A percentile compares a stretch with the other conserved stretches of the same genome.
phyloP scores from a whole-genome alignment of 768 basidiomycete species.

The Lentinula sp. region DNA sequence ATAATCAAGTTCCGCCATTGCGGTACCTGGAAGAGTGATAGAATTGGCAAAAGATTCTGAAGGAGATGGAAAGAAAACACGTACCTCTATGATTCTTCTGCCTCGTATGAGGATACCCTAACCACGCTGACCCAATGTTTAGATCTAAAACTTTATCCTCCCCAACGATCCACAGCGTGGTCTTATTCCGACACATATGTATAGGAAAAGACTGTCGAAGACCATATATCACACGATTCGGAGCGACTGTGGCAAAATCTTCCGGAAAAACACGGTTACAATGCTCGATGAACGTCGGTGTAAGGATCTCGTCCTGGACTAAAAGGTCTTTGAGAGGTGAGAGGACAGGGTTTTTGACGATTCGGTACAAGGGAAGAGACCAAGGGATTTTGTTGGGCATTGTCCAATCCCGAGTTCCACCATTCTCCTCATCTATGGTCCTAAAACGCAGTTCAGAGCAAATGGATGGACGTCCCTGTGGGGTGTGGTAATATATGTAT shows the following conservation, averaged over 20 bases:
- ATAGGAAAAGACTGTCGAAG: slow-evolving; percentile 1
- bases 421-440: not conserved
- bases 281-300: not conserved
- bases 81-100: slow-evolving; percentile 1
- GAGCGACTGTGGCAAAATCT: not conserved
- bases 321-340: not conserved
- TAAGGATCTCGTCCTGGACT: not conserved
- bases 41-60: not conserved
- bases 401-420: not conserved
- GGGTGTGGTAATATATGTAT: not conserved
- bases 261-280: not conserved
- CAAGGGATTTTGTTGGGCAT: slow-evolving; percentile 4
- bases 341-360: slow-evolving; percentile 1
- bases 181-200: slow-evolving; percentile 1
- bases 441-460: slow-evolving; percentile 1
- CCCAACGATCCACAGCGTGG: not conserved
- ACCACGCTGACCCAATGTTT: slow-evolving; percentile 1
- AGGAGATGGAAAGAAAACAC: not conserved
- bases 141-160: slow-evolving; percentile 5
- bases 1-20: not conserved
- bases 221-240: slow-evolving; percentile 1
- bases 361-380: slow-evolving; percentile 1
- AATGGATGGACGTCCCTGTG: not conserved
- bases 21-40: not conserved
- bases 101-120: not conserved